Percentiles rank a stretch among this genome's conserved stretches.
Evolutionary conservation across 1,284 basidiomycete genomes (phyloP).

Genomic region (Gymnopus androsaceus): DNA sequence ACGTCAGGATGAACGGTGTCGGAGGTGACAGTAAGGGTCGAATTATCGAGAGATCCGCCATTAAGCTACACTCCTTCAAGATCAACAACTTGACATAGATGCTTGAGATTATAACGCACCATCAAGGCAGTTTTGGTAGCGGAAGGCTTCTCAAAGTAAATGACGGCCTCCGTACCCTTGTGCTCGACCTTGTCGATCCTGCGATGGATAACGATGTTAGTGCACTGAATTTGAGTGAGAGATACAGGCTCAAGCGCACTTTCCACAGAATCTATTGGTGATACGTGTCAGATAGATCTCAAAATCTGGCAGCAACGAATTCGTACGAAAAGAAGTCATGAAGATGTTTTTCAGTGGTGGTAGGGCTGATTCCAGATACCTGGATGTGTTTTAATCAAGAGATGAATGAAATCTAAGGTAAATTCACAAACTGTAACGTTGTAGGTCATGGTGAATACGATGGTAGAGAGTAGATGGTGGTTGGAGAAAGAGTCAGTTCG

Average conservation of each 20-base stretch:
- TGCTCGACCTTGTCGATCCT: constrained; percentile 69
- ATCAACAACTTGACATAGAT: not conserved
- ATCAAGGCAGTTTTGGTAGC: constrained; percentile 82
- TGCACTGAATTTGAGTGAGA: not conserved
- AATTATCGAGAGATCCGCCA: constrained; percentile 69
- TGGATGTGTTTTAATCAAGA: constrained; percentile 29
- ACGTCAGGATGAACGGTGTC: constrained; percentile 62
- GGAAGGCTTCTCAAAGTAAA: constrained; percentile 75
- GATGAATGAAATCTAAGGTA: not conserved
- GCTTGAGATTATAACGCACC: constrained; percentile 37
- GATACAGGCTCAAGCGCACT: constrained; percentile 40
- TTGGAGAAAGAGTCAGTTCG: no score
- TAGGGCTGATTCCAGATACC: constrained; percentile 65
- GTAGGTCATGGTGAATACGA: no score
- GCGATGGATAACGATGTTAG: not conserved
- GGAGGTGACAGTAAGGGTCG: constrained; percentile 62
- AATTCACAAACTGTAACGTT: no score
- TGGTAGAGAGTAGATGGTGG: no score
- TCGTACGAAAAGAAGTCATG: constrained; percentile 79
- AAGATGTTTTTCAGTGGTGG: constrained; percentile 63
- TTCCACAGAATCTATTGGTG: constrained; percentile 70
- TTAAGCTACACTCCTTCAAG: constrained; percentile 54
- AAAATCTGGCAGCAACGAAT: constrained; percentile 16
- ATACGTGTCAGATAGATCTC: constrained; percentile 19
- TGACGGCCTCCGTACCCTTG: constrained; percentile 49